Base-by-base conservation (phyloP, 176 grass and related monocot genomes). In the Ananas comosus region DNA sequence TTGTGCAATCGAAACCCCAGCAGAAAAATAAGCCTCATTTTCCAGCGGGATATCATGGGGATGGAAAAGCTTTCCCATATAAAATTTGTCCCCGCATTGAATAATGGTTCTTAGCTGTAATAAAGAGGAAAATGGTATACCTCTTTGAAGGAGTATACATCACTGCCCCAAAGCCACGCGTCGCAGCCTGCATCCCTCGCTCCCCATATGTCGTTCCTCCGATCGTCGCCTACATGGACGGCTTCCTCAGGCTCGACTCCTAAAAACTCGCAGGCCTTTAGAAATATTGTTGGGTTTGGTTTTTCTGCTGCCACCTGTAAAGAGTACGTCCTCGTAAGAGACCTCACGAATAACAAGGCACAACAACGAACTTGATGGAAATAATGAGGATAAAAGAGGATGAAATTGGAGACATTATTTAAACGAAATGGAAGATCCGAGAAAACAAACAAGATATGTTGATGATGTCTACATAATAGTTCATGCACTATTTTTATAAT, bases 111-210 rank as follows among this genome's bases (percentile, higher is more conserved):
- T 63, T 42, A 13, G 49, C 13, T 33, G 68, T 53, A 52, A 18
- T 13, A 14, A 4, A 17, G 68, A 73, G 1, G 29, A 66, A 76
- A 33, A 67, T 57, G 57, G 33, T 14, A 12, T 92, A 99, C 94
- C 89, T 99, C 94, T 82, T 88, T 93, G 80, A 99, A 99, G 67
- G 94, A 90, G 84, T 83, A 52, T 29, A 99, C 86, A 78, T 99
- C 94, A 67, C 82, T 88, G 77, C 90, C 90, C 90, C 94, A 99
- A 10, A 99, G 90, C 94, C 94, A 93, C 13, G 90, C 94, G 61
- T 94, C 94, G 29, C 90, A 99, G 51, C 94, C 94, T n/a, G 90
- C 90, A 72, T 99, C 89, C 72, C 94, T 88, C 10, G 94, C 94
- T 61, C 94, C 94, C 94, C 90, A 99, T 65, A 99, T 4, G 64